Conservation (phyloP, 192 early-diverging fungal genomes). For the Powellomyces hirtus region DNA sequence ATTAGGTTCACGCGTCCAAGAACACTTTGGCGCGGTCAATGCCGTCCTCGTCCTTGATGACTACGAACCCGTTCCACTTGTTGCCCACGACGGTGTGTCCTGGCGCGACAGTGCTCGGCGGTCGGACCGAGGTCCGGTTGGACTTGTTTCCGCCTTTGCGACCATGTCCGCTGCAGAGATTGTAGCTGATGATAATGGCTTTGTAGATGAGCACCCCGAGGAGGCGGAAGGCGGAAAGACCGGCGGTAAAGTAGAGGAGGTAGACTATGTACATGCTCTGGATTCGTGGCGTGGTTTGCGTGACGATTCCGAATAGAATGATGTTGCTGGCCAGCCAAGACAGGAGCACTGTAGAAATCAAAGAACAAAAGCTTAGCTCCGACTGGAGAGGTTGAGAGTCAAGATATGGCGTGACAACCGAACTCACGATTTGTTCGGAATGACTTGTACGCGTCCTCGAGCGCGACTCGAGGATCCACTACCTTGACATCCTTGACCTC, state of each 20-base stretch:
- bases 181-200: not conserved
- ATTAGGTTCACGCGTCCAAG: not conserved
- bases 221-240: conserved; percentile 24
- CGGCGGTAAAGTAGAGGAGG: conserved; percentile 23
- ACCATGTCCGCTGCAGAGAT: too few species aligned
- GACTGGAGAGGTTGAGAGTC: not conserved
- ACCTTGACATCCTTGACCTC: conserved; percentile 24
- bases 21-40: not conserved
- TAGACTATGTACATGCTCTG: conserved; percentile 13
- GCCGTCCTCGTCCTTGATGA: conserved; percentile 4
- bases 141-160: not conserved
- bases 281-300: conserved; percentile 1
- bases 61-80: conserved; percentile 12
- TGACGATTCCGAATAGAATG: conserved; percentile 23
- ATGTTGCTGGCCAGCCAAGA: conserved; percentile 33
- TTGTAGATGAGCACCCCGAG: conserved; percentile 32
- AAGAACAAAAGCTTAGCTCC: conserved; percentile 8
- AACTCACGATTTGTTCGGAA: conserved; percentile 42
- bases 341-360: conserved; percentile 27
- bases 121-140: not conserved
- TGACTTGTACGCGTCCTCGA: conserved; percentile 30
- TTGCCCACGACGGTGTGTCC: conserved; percentile 8
- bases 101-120: not conserved
- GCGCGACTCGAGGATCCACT: conserved; percentile 7
- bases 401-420: too few species aligned